These are phyloP conservation scores for Clavispora santaluciae DNA, from an alignment of 805 yeast genomes.

Conservation along the genomic window DNA sequence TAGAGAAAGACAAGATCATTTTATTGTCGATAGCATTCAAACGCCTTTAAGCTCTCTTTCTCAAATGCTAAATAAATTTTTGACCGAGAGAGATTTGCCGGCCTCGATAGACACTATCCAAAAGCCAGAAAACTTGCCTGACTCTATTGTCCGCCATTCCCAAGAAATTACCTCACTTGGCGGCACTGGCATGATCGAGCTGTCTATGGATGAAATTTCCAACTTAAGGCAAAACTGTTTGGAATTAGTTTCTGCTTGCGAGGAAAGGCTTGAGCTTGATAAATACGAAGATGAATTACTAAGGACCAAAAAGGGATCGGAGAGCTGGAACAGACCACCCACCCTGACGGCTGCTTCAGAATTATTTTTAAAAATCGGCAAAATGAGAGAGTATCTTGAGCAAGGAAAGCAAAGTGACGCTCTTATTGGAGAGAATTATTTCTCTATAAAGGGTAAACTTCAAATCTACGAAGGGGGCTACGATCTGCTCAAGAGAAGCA, in stretches of 20 bases:
- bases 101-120: conserved; percentile 59
- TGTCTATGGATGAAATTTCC: conserved; percentile 43
- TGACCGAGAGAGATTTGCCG: conserved; percentile 52
- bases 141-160: conserved; percentile 49
- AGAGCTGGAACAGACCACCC: conserved; percentile 48
- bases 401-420: conserved; percentile 64
- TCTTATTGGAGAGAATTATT: conserved; percentile 43
- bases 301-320: conserved; percentile 47
- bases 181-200: conserved; percentile 42
- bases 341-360: conserved; percentile 43
- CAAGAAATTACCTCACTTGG: conserved; percentile 50
- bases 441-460: conserved; percentile 44
- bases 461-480: conserved; percentile 40
- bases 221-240: conserved; percentile 37
- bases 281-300: conserved; percentile 50
- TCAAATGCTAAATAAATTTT: conserved; percentile 37
- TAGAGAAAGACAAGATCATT: conserved; percentile 57
- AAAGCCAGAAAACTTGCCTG: conserved; percentile 55
- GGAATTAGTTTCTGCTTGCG: conserved; percentile 41
- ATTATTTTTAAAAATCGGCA: conserved; percentile 35
- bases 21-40: conserved; percentile 39
- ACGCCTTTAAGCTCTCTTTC: conserved; percentile 48
- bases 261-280: conserved; percentile 45
- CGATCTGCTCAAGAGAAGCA: conserved; percentile 24
- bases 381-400: conserved; percentile 44